A percentile compares a stretch with the other conserved stretches of the same genome.
These are phyloP conservation scores for Paracorniculantispora psalliotae DNA, from an alignment of 2,329 filamentous ascomycete genomes.

Conservation along the genomic window DNA sequence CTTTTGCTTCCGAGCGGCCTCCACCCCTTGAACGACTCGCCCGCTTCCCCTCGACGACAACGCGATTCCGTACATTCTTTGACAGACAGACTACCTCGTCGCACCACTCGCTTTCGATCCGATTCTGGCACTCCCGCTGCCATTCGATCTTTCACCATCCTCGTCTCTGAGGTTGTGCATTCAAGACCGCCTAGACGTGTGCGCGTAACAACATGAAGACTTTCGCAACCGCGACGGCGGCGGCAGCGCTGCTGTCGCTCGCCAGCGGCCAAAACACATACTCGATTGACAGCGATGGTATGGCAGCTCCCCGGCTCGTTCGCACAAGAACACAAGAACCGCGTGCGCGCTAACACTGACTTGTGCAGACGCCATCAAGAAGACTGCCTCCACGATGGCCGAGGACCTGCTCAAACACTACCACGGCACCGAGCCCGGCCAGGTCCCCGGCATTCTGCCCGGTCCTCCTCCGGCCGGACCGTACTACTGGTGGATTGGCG, in stretches of 20 bases:
- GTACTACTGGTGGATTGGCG: conserved; percentile 65
- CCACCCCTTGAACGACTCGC: neutral
- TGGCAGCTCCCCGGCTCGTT: neutral
- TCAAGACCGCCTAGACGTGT: neutral
- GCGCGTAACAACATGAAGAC: conserved; percentile 20
- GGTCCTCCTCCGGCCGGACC: conserved; percentile 40
- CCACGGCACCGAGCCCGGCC: conserved; percentile 39
- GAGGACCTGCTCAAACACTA: conserved; percentile 44
- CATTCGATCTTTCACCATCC: neutral
- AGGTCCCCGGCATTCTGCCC: conserved; percentile 43
- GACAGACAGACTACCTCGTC: neutral
- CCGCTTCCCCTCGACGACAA: neutral
- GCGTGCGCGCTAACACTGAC: too few species aligned
- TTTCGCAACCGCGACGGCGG: conserved; percentile 17
- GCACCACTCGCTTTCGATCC: neutral
- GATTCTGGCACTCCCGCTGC: neutral
- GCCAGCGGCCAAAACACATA: conserved; percentile 12
- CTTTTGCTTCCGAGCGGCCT: neutral
- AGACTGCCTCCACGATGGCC: conserved; percentile 34
- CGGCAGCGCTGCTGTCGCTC: conserved; percentile 19
- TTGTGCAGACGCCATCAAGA: conserved; percentile 33
- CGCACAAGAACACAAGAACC: too few species aligned
- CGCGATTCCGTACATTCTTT: neutral
- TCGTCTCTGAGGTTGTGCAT: neutral
- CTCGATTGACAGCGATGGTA: conserved; percentile 16